phyloP scores from a whole-genome alignment of 345 rosid genomes.

The Citrus maxima region DNA sequence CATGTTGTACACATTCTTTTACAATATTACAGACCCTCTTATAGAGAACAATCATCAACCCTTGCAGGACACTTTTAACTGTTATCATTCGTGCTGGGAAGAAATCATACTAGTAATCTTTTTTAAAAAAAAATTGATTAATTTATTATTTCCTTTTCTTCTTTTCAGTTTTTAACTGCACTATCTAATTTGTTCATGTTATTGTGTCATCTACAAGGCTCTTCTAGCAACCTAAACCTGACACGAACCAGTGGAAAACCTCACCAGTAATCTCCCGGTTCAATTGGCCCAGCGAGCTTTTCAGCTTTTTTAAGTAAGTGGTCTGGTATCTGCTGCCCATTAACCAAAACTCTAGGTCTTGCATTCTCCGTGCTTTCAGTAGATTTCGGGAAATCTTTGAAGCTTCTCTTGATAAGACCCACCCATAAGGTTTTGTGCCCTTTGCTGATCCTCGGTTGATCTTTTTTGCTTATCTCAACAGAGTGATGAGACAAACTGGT shows the following conservation, averaged over 20 bases:
- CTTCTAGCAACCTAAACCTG: background rate
- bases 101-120: background rate
- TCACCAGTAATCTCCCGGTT: conserved; percentile 74
- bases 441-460: conserved; percentile 24
- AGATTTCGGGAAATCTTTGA: conserved; percentile 25
- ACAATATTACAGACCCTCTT: background rate
- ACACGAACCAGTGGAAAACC: background rate
- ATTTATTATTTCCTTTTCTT: background rate
- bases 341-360: conserved; percentile 45
- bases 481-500: conserved; percentile 40
- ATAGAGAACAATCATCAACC: background rate
- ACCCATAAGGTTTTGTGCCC: conserved; percentile 40
- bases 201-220: background rate
- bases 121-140: background rate
- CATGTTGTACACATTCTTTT: background rate
- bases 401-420: conserved; percentile 34
- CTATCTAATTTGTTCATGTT: background rate
- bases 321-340: conserved; percentile 57
- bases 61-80: background rate
- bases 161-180: background rate
- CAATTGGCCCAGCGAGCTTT: conserved; percentile 70
- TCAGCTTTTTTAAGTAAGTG: conserved; percentile 49
- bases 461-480: conserved; percentile 29
- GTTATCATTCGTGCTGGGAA: background rate
- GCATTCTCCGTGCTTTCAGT: conserved; percentile 28